Percentiles rank a stretch among this genome's conserved stretches.
phyloP scores from a whole-genome alignment of 306 rosid species.

The Malus fusca region DNA sequence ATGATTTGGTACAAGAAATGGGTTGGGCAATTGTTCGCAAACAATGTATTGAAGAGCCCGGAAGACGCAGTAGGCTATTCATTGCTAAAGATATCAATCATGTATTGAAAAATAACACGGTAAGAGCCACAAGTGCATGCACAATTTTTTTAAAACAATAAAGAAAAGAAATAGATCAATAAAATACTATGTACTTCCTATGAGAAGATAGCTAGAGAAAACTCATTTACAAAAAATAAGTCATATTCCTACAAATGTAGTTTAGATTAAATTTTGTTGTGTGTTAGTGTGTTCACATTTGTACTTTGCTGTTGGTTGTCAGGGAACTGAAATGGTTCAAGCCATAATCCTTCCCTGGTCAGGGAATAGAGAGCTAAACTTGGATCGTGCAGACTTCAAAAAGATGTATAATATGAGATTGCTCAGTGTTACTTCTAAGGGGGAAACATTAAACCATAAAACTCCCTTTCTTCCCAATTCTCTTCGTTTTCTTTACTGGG shows the following conservation, averaged over 20 bases:
- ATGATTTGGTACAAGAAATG: not conserved
- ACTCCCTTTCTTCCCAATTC: not conserved
- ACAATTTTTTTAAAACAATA: not conserved
- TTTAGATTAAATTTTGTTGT: not conserved
- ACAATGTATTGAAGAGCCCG: not conserved
- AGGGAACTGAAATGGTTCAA: slow-evolving; percentile 2
- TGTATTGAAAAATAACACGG: not conserved
- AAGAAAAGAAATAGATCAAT: too few relatives aligned
- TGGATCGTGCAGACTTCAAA: slow-evolving; percentile 8
- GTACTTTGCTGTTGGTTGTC: not conserved
- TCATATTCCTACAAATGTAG: not conserved
- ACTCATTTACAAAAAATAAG: not conserved
- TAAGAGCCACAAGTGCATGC: not conserved
- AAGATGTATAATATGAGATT: slow-evolving; percentile 10
- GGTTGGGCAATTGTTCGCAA: not conserved
- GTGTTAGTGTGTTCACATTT: not conserved
- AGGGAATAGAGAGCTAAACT: accelerated
- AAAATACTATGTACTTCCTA: too few relatives aligned
- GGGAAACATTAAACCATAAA: accelerated
- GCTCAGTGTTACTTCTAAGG: accelerated
- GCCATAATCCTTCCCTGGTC: not conserved
- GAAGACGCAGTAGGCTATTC: not conserved
- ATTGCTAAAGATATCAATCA: accelerated
- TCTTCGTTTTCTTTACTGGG: not conserved
- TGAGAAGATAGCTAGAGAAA: too few relatives aligned